Evolutionary conservation across 1,139 yeast genomes (phyloP).

Genomic region (Pneumocystis carinii): DNA sequence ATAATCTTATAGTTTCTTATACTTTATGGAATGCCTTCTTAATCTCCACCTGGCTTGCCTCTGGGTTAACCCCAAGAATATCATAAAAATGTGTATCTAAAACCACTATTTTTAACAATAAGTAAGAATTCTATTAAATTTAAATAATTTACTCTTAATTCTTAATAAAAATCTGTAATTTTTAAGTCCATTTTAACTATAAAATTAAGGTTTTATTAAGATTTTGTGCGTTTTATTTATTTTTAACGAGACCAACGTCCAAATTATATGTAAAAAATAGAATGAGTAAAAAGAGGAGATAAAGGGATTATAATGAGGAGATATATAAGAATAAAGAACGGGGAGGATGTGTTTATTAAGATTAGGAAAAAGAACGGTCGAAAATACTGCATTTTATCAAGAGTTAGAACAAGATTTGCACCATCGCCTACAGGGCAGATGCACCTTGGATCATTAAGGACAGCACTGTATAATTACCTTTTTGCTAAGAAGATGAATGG

Average conservation of each 20-base stretch:
- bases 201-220: neutral
- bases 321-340: neutral
- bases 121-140: neutral
- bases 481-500: slow-evolving; percentile 72
- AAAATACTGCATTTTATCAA: neutral
- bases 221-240: neutral
- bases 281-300: neutral
- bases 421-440: slow-evolving; percentile 95
- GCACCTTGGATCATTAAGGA: slow-evolving; percentile 82
- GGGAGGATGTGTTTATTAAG: neutral
- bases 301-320: neutral
- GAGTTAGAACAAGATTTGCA: slow-evolving; percentile 78
- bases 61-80: slow-evolving; percentile 46
- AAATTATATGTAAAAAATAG: neutral
- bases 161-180: neutral
- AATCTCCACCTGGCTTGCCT: slow-evolving; percentile 69
- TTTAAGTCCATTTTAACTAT: neutral
- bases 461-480: slow-evolving; percentile 79
- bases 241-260: neutral
- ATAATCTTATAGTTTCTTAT: slow-evolving; percentile 2
- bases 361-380: neutral
- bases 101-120: slow-evolving; percentile 40
- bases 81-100: slow-evolving; percentile 88
- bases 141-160: neutral
- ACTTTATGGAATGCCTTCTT: slow-evolving; percentile 77